Evolutionary conservation across 2,329 filamentous ascomycete genomes (phyloP).

Genomic region (Ramularia endophylla): DNA sequence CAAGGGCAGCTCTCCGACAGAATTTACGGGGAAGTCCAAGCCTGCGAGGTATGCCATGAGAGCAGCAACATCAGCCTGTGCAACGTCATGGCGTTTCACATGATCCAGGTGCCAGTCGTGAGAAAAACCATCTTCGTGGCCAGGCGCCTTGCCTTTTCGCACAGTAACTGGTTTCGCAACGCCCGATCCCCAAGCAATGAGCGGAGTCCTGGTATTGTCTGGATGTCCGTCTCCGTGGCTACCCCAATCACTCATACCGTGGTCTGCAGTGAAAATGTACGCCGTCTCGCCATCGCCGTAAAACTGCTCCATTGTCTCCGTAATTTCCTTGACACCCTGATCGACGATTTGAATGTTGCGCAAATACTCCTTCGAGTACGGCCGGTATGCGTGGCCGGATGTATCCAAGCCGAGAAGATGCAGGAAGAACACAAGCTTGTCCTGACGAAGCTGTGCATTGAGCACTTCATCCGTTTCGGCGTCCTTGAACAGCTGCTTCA

Average conservation of each 20-base stretch:
- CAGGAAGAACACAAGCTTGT: conserved; percentile 91
- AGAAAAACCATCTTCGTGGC: conserved; percentile 83
- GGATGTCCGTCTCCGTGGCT: conserved; percentile 97
- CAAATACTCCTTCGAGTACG: conserved; percentile 93
- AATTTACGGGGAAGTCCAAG: conserved; percentile 88
- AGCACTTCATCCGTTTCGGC: conserved; percentile 74
- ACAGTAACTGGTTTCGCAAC: conserved; percentile 65
- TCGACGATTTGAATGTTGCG: conserved; percentile 94
- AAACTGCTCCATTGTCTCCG: conserved; percentile 74
- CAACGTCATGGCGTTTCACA: conserved; percentile 81
- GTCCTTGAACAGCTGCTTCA: conserved; percentile 77
- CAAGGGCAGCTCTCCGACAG: conserved; percentile 85
- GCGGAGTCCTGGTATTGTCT: conserved; percentile 89
- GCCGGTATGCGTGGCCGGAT: conserved; percentile 75
- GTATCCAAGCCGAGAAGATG: conserved; percentile 92
- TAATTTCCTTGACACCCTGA: conserved; percentile 77
- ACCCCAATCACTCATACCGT: conserved; percentile 99
- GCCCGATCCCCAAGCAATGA: conserved; percentile 91
- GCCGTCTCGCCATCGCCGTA: conserved; percentile 79
- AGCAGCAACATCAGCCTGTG: conserved; percentile 88
- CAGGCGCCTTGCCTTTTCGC: conserved; percentile 56
- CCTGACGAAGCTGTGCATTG: conserved; percentile 64
- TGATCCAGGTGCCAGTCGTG: conserved; percentile 79
- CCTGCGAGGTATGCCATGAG: conserved; percentile 92
- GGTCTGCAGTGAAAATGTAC: conserved; percentile 95